phyloP scores from a whole-genome alignment of 768 basidiomycete species.

The Amanita subjunquillea region DNA sequence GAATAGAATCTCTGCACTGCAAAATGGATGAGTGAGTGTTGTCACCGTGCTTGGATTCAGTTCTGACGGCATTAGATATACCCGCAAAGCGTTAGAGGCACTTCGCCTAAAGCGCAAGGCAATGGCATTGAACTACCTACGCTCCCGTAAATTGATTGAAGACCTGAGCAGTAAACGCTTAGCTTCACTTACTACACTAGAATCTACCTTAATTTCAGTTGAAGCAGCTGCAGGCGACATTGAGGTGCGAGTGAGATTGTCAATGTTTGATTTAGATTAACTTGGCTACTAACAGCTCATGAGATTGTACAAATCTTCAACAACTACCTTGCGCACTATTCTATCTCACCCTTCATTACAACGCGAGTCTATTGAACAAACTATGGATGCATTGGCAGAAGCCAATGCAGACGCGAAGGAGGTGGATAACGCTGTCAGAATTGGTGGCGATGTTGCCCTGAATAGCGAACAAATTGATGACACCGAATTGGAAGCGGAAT shows the following conservation, averaged over 20 bases:
- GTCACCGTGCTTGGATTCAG: background rate
- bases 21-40: conserved; percentile 62
- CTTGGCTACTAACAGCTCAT: conserved; percentile 51
- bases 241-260: conserved; percentile 39
- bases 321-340: conserved; percentile 63
- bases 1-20: conserved; percentile 56
- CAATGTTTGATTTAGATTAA: background rate
- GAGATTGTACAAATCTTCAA: conserved; percentile 76
- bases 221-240: conserved; percentile 87
- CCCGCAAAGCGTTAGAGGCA: conserved; percentile 52
- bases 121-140: conserved; percentile 67
- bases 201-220: conserved; percentile 68
- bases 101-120: conserved; percentile 62
- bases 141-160: conserved; percentile 73
- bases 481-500: conserved; percentile 50
- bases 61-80: conserved; percentile 37
- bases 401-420: conserved; percentile 77
- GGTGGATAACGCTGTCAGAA: conserved; percentile 65
- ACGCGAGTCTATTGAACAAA: conserved; percentile 70
- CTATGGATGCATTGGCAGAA: conserved; percentile 80
- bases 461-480: conserved; percentile 40
- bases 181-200: conserved; percentile 61
- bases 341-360: conserved; percentile 75
- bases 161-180: conserved; percentile 69
- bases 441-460: conserved; percentile 54